phyloP scores from a whole-genome alignment of 2,329 filamentous ascomycete genomes.

The Nigrograna mackinnonii region DNA sequence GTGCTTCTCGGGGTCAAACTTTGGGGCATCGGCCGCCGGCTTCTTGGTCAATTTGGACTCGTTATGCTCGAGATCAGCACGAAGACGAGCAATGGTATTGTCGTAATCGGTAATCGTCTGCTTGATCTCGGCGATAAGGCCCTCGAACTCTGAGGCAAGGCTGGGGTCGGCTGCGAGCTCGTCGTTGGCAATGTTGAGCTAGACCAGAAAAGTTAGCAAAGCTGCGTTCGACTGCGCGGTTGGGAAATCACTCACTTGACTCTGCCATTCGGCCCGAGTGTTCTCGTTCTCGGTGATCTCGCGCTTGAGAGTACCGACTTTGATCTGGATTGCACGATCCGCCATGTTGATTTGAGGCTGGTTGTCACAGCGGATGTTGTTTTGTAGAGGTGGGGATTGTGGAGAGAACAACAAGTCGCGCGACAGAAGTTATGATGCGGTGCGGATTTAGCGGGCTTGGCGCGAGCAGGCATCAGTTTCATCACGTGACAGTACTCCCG shows the following conservation, averaged over 20 bases:
- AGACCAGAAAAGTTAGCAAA: conserved; percentile 4
- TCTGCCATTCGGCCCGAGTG: neutral
- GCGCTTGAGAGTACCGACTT: too few species aligned
- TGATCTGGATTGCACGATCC: too few species aligned
- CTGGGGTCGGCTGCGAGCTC: too few species aligned
- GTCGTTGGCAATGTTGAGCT: conserved; percentile 1
- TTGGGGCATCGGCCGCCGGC: conserved; percentile 43
- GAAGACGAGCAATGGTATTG: conserved; percentile 9
- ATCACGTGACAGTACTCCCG: too few species aligned
- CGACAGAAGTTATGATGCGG: too few species aligned
- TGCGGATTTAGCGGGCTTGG: neutral
- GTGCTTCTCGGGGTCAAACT: conserved; percentile 81
- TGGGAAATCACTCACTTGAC: neutral
- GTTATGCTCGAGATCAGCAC: conserved; percentile 68
- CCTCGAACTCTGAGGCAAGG: neutral
- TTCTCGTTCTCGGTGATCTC: neutral
- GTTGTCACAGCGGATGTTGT: too few species aligned
- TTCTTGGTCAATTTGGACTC: conserved; percentile 52
- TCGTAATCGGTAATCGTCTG: conserved; percentile 79
- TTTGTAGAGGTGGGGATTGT: too few species aligned
- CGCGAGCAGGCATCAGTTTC: too few species aligned
- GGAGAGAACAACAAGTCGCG: too few species aligned
- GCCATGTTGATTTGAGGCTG: too few species aligned
- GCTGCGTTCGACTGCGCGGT: too few species aligned
- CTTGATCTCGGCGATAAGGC: conserved; percentile 68